Base-by-base conservation (phyloP, 1,139 yeast genomes). In the Candida pseudocylindracea region DNA sequence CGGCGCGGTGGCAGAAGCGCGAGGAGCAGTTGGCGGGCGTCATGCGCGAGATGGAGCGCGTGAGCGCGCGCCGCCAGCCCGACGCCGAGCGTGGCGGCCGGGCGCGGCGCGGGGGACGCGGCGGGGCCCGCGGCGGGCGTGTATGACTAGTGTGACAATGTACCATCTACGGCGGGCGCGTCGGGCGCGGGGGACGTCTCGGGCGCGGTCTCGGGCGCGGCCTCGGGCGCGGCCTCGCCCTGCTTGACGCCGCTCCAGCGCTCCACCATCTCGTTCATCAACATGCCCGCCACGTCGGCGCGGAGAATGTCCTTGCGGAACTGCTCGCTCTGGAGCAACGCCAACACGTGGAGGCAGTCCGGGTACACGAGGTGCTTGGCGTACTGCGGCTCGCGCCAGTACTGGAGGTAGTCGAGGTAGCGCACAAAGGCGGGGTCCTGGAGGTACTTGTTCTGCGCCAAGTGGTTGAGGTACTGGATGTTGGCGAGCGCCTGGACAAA, bases 401-500 rank as follows among this genome's bases (percentile, higher is more conserved):
- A 78, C 42, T 67, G 73, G 36, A 78, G 58, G 45, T 78, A 78
- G 13, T 64, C 55, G 35, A 78, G 54, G 45, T 78, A 78, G 36
- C 66, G 63, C 27, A 78, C 51, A 41, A 78, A 78, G 35, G 60
- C 60, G 13, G 59, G 64, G 41, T 69, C 72, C 33, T 67, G 68
- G 29, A 78, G 55, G 42, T 69, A 71, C 37, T 72, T 72, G 41
- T 68, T 72, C 48, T 78, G 91, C 0, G 91, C 91, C 31, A 78
- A 54, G 42, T 67, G 75, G 43, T 72, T 70, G 36, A 79, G 55
- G 42, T 79, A 78, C 48, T 71, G 83, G 30, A 80, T 72, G 46
- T 78, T 79, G 12, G 85, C 69, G 33, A 78, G 57, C n/a, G 85
- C 70, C 49, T 78, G 93, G 7, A 78, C 80, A 49, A 78, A 79